Base-by-base conservation (phyloP, 345 rosid species). In the Geranium rotundifolium region DNA sequence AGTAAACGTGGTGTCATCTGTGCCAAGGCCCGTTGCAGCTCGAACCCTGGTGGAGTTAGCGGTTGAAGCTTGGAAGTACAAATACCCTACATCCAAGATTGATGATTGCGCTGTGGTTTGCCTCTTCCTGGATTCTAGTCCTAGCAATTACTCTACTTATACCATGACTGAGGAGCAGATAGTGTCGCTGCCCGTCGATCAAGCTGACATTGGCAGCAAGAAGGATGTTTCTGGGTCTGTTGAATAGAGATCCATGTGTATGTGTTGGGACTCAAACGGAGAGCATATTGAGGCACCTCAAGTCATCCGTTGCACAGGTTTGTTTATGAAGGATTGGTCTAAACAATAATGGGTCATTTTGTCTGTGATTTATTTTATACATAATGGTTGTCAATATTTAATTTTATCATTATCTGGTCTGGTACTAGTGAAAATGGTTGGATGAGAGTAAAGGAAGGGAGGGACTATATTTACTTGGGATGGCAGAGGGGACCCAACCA, bases 61-160 rank as follows among this genome's bases (percentile, higher is more conserved):
- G 0, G 15, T 15, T 46, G 63, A 39, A 8, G 63, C 49, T 6
- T 66, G 69, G 69, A 58, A 37, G 63, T 17, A 19, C 46, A 66
- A 18, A 55, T 66, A 19, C 49, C 69, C 69, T 0, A 46, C 63
- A 18, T 59, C 69, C 62, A 66, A 66, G 46, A 37, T 59, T 20
- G 69, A 66, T 17, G 69, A 66, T 29, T 66, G 69, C 59, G 69
- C 69, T 3, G 69, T 19, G 18, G 58, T 58, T 27, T 66, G 69
- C 58, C 63, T 66, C 10, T 66, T 66, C 69, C 57, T 66, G 18
- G 20, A 55, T 14, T 46, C 52, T 14, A 46, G 52, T 7, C 16
- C 15, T 46, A 46, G 52, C 52, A 46, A 46, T 46, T 46, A 46
- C 52, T 46, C 52, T 46, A 46, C 52, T 46, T 46, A 12, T 14